Percentiles rank a stretch among this genome's conserved stretches.
Evolutionary conservation across 2,329 filamentous ascomycete genomes (phyloP).

Genomic region (Verticillium longisporum): DNA sequence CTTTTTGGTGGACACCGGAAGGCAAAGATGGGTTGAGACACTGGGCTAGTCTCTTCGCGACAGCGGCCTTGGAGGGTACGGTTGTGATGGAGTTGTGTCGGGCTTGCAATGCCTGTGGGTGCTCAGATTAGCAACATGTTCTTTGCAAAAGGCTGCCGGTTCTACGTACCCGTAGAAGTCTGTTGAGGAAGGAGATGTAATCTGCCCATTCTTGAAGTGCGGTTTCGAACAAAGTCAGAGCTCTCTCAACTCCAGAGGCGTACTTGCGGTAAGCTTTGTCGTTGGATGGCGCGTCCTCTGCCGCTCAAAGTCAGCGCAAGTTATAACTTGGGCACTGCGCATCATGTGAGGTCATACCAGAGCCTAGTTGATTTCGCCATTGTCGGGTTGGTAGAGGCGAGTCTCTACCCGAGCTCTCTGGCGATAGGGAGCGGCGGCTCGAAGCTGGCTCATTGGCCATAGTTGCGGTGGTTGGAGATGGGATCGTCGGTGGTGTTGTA

Average conservation of each 20-base stretch:
- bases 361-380: slow-evolving; percentile 70
- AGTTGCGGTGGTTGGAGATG: slow-evolving; percentile 18
- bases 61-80: slow-evolving; percentile 73
- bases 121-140: slow-evolving; percentile 16
- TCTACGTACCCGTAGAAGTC: slow-evolving; percentile 69
- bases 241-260: slow-evolving; percentile 79
- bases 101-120: slow-evolving; percentile 73
- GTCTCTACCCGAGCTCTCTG: slow-evolving; percentile 76
- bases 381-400: slow-evolving; percentile 64
- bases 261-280: slow-evolving; percentile 79
- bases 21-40: slow-evolving; percentile 90
- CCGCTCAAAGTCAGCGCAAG: neutral
- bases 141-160: neutral
- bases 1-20: slow-evolving; percentile 95
- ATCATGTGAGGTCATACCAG: slow-evolving; percentile 49
- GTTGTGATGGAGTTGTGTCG: slow-evolving; percentile 64
- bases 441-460: slow-evolving; percentile 60
- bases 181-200: slow-evolving; percentile 94
- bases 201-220: slow-evolving; percentile 97
- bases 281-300: slow-evolving; percentile 50
- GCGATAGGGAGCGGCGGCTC: slow-evolving; percentile 58
- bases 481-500: slow-evolving; percentile 5
- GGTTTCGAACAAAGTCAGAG: slow-evolving; percentile 84
- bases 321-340: neutral
- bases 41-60: slow-evolving; percentile 89